Evolutionary conservation across 176 grass and related monocot genomes (phyloP).

Genomic region (Musa acuminata): DNA sequence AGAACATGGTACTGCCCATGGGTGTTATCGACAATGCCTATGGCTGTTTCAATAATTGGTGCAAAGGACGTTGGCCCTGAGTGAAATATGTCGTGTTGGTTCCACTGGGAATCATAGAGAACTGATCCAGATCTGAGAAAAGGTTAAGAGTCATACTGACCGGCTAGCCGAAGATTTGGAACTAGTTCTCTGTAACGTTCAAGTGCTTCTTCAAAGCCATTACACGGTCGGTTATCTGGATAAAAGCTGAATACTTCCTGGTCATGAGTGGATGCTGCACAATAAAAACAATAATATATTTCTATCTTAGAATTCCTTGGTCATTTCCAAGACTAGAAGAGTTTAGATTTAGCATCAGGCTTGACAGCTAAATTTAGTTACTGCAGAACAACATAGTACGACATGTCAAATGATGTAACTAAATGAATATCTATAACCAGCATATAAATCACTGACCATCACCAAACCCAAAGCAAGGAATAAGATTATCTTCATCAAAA

Average conservation of each 20-base stretch:
- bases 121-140: not conserved
- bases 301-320: not conserved
- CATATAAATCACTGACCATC: not conserved
- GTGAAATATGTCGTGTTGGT: not conserved
- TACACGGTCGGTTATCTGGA: constrained; percentile 10
- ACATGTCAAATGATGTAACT: not conserved
- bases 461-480: constrained; percentile 14
- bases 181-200: constrained; percentile 3
- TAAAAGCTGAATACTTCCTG: constrained; percentile 16
- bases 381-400: not conserved
- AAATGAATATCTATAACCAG: not conserved
- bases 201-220: constrained; percentile 13
- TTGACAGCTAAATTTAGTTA: not conserved
- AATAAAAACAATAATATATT: not conserved
- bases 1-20: constrained; percentile 27
- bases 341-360: not conserved
- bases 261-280: constrained; percentile 10
- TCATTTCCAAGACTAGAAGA: too few relatives aligned
- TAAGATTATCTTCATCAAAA: constrained; percentile 16
- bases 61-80: constrained; percentile 29
- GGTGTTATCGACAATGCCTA: constrained; percentile 18
- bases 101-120: not conserved
- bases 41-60: constrained; percentile 34
- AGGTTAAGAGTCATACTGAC: not conserved
- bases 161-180: constrained; percentile 9